Base-by-base conservation (phyloP, 228 moss, liverwort and hornwort genomes). In the Sphagnum fallax region DNA sequence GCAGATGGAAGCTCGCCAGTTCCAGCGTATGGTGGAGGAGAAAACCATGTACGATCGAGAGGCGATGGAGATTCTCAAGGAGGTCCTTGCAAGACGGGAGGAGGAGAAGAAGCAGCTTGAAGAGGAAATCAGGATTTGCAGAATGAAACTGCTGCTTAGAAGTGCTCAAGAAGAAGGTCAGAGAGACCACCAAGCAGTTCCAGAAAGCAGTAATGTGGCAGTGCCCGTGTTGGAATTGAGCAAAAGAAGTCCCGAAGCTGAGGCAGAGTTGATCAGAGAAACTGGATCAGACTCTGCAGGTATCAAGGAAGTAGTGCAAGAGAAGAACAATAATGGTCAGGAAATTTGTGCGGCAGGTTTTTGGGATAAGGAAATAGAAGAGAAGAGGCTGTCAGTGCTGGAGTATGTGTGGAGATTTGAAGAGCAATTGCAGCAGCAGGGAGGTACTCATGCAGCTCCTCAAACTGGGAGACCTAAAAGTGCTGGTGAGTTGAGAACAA, bases 331-430 rank as follows among this genome's bases (percentile, higher is more conserved):
- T 55, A 55, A 70, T 64, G 51, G 32, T 32, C 32, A 69, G 51
- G 51, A 75, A 63, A 15, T 66, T 15, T 47, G 76, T 70, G 59
- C 32, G 70, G 50, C 15, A 47, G 48, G 67, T 60, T 32, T 32
- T 32, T 32, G 32, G 32, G 18, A 72, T 61, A 53, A 70, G 50
- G 52, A 65, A 80, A 81, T 83, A 65, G 90, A 93, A 79, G 86
- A 97, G 75, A 90, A 84, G 64, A 85, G 87, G 60, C 75, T 93
- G 49, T 97, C 93, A 10, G 97, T 97, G 77, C 70, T 91, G 69
- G 97, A 97, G 77, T 97, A 93, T 67, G 90, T 97, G 16, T 84
- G 72, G 87, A 97, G 84, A 64, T 90, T 93, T 73, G 97, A 92
- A 76, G 87, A 93, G 72, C 91, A 97, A 74, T 91, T 92, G 65